phyloP scores from a whole-genome alignment of 192 early-diverging fungal genomes.

The Podila clonocystis region DNA sequence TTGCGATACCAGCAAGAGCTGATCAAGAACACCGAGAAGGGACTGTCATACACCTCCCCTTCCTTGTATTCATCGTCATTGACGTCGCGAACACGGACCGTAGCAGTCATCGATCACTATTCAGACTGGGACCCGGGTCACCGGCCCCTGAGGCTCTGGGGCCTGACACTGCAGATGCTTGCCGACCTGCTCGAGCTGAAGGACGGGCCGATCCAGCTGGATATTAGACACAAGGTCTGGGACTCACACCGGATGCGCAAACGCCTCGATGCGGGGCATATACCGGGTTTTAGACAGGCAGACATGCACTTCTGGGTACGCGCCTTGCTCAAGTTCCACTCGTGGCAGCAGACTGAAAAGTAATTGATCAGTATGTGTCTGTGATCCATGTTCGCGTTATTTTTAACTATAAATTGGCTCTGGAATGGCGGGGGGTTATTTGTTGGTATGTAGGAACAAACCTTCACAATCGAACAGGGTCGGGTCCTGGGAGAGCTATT shows the following conservation, averaged over 20 bases:
- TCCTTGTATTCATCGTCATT: slow-evolving; percentile 2
- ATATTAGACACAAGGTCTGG: slow-evolving; percentile 46
- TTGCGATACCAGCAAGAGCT: slow-evolving; percentile 3
- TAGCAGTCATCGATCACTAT: slow-evolving; percentile 22
- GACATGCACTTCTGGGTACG: slow-evolving; percentile 52
- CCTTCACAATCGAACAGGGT: slow-evolving; percentile 30
- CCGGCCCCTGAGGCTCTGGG: slow-evolving; percentile 48
- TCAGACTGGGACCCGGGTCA: slow-evolving; percentile 47
- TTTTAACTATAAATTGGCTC: too few relatives aligned
- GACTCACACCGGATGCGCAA: slow-evolving; percentile 37
- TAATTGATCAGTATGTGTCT: background rate
- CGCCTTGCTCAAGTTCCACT: slow-evolving; percentile 47
- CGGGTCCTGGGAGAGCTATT: slow-evolving; percentile 49
- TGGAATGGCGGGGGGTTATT: too few relatives aligned
- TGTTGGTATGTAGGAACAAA: slow-evolving; percentile 16
- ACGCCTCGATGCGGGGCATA: slow-evolving; percentile 41
- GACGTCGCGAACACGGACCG: background rate
- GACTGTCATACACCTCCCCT: background rate
- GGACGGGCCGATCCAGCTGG: slow-evolving; percentile 44
- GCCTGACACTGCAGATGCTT: slow-evolving; percentile 55
- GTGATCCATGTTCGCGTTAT: too few relatives aligned
- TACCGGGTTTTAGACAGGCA: slow-evolving; percentile 28
- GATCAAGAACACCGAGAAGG: too few relatives aligned
- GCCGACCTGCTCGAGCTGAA: slow-evolving; percentile 53
- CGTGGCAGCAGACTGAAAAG: slow-evolving; percentile 48